These are phyloP conservation scores for Mycosphaerelloides madeirae DNA, from an alignment of 2,329 filamentous ascomycete genomes.

Conservation along the genomic window DNA sequence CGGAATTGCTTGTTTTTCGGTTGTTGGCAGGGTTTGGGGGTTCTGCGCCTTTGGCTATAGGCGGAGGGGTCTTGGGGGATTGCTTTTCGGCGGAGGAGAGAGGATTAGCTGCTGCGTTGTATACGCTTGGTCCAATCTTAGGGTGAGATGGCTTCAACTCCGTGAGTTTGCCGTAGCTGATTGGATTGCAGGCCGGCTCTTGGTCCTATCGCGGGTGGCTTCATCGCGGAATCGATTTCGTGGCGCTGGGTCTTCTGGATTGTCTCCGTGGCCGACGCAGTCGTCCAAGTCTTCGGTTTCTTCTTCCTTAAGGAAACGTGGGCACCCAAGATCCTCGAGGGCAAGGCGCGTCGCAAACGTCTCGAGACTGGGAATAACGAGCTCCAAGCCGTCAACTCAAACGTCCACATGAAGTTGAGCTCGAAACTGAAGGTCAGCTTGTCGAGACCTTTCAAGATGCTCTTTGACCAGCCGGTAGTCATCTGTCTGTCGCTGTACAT, in stretches of 20 bases:
- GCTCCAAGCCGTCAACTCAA: not conserved
- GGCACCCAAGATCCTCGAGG: not conserved
- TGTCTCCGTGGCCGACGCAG: constrained; percentile 32
- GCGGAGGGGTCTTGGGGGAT: constrained; percentile 25
- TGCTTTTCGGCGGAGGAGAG: constrained; percentile 25
- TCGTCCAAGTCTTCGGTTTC: constrained; percentile 30
- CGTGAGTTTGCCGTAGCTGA: too few relatives aligned
- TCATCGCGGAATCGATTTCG: constrained; percentile 32
- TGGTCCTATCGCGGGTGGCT: constrained; percentile 32
- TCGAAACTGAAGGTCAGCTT: not conserved
- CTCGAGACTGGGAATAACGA: not conserved
- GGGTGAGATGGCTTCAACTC: too few relatives aligned
- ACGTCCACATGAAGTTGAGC: not conserved
- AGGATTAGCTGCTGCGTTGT: constrained; percentile 27
- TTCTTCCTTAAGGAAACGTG: constrained; percentile 42
- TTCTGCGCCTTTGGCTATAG: constrained; percentile 29
- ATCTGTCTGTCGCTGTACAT: constrained; percentile 48
- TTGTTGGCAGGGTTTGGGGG: too few relatives aligned
- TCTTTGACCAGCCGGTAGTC: constrained; percentile 53
- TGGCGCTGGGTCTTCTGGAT: constrained; percentile 46
- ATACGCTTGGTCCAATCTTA: constrained; percentile 24
- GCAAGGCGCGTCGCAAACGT: not conserved
- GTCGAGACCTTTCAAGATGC: constrained; percentile 48
- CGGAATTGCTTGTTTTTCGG: too few relatives aligned
- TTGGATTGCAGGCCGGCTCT: too few relatives aligned